Evolutionary conservation across 257 asterid species (phyloP).

Genomic region (Gentiana dahurica): DNA sequence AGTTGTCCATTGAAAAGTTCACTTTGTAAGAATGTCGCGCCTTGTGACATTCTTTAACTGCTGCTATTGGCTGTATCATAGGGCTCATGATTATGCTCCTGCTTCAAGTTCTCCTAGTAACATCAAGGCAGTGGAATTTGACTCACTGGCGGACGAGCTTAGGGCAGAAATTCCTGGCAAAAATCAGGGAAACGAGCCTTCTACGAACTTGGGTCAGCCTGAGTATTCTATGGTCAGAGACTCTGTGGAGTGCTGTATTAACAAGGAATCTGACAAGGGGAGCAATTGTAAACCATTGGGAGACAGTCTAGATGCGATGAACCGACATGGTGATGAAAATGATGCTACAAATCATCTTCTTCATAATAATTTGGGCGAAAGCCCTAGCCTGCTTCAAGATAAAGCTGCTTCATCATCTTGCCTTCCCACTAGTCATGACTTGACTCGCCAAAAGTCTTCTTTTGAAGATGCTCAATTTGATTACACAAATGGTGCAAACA

Average conservation of each 20-base stretch:
- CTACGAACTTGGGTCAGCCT: constrained; percentile 16
- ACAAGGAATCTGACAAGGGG: constrained; percentile 9
- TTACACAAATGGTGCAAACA: constrained; percentile 8
- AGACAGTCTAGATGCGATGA: constrained; percentile 4
- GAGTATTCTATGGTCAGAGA: constrained; percentile 13
- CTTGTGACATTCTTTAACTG: constrained; percentile 2
- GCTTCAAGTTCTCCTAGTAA: constrained; percentile 18
- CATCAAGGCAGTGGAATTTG: constrained; percentile 15
- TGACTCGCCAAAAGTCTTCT: constrained; percentile 15
- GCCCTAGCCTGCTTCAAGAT: constrained; percentile 11
- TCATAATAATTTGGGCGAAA: constrained; percentile 11
- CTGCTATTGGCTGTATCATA: constrained; percentile 17
- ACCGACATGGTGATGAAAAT: constrained; percentile 4
- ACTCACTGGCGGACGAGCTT: constrained; percentile 14
- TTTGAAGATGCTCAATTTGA: constrained; percentile 13
- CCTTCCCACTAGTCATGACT: constrained; percentile 15
- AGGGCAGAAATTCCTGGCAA: constrained; percentile 11
- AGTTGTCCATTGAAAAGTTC: constrained; percentile 9
- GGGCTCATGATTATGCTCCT: constrained; percentile 31
- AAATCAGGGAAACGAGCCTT: constrained; percentile 16
- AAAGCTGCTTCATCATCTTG: constrained; percentile 16
- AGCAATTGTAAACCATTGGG: constrained; percentile 10
- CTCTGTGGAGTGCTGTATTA: constrained; percentile 9
- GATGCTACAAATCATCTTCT: constrained; percentile 5
- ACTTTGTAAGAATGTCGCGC: constrained; percentile 6